phyloP scores from a whole-genome alignment of 2,329 filamentous ascomycete genomes.

The Penicillium thymicola region DNA sequence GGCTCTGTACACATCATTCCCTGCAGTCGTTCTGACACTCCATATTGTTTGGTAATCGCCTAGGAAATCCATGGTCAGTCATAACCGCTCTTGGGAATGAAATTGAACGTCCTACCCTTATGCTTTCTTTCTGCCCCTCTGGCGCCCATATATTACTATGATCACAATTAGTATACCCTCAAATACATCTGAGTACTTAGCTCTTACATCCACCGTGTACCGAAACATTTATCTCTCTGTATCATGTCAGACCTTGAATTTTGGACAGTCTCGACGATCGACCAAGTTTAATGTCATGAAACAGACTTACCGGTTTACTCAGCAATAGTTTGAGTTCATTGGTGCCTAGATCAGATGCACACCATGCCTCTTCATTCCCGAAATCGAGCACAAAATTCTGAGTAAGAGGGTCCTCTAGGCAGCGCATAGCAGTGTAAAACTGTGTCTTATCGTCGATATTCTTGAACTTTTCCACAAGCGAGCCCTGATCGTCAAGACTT shows the following conservation, averaged over 20 bases:
- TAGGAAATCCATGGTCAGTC: slow-evolving; percentile 17
- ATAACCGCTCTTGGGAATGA: not conserved
- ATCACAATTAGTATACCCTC: slow-evolving; percentile 4
- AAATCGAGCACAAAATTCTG: slow-evolving; percentile 46
- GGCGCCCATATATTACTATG: slow-evolving; percentile 68
- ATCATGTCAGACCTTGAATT: not conserved
- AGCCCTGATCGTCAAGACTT: slow-evolving; percentile 20
- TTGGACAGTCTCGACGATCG: not conserved
- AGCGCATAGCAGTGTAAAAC: slow-evolving; percentile 30
- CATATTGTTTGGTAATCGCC: slow-evolving; percentile 59
- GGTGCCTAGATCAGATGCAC: slow-evolving; percentile 36
- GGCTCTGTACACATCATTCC: slow-evolving; percentile 62
- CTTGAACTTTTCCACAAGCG: slow-evolving; percentile 29
- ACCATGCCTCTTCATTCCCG: slow-evolving; percentile 42
- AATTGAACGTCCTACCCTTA: slow-evolving; percentile 41
- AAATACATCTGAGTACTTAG: not conserved
- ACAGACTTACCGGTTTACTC: slow-evolving; percentile 29
- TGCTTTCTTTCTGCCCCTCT: slow-evolving; percentile 54
- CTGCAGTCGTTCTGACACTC: slow-evolving; percentile 64
- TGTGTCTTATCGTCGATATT: slow-evolving; percentile 38
- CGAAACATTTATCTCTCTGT: slow-evolving; percentile 48
- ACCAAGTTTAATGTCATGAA: too few species aligned
- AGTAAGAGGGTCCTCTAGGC: slow-evolving; percentile 30
- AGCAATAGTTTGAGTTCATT: slow-evolving; percentile 36
- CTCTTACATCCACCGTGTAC: slow-evolving; percentile 68